Percentiles rank a stretch among this genome's conserved stretches.
phyloP scores from a whole-genome alignment of 1,284 basidiomycete species.

The Cryptococcus deneoformans region DNA sequence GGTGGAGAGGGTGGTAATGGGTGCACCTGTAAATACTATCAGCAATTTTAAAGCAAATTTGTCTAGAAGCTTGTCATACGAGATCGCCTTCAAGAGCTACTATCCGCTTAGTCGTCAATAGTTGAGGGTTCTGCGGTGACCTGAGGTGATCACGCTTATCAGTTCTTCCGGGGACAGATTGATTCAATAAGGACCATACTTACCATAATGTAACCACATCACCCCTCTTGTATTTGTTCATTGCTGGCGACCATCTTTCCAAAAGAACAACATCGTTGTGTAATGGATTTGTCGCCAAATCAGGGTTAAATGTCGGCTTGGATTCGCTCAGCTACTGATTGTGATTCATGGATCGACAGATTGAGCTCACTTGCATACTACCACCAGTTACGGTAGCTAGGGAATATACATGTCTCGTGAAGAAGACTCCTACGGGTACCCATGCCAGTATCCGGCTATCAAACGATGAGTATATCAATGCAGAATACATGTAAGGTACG shows the following conservation, averaged over 20 bases:
- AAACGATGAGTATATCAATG: not conserved
- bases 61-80: constrained; percentile 19
- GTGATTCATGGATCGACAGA: not conserved
- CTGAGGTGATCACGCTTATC: constrained; percentile 20
- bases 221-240: constrained; percentile 46
- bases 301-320: constrained; percentile 52
- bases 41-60: not conserved
- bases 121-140: constrained; percentile 52
- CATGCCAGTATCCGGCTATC: constrained; percentile 49
- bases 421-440: constrained; percentile 54
- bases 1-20: constrained; percentile 45
- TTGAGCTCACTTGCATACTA: constrained; percentile 49
- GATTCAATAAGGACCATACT: constrained; percentile 3
- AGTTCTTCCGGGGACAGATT: not conserved
- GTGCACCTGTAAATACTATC: constrained; percentile 25
- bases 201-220: constrained; percentile 56
- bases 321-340: not conserved
- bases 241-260: constrained; percentile 48
- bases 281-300: constrained; percentile 38
- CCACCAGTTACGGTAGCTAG: constrained; percentile 52
- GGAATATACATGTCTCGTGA: constrained; percentile 51
- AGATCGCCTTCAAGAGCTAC: constrained; percentile 56
- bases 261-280: constrained; percentile 54
- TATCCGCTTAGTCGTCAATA: constrained; percentile 55
- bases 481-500: not conserved